Evolutionary conservation across 1,139 yeast genomes (phyloP).

Genomic region (Candida frijolesensis): DNA sequence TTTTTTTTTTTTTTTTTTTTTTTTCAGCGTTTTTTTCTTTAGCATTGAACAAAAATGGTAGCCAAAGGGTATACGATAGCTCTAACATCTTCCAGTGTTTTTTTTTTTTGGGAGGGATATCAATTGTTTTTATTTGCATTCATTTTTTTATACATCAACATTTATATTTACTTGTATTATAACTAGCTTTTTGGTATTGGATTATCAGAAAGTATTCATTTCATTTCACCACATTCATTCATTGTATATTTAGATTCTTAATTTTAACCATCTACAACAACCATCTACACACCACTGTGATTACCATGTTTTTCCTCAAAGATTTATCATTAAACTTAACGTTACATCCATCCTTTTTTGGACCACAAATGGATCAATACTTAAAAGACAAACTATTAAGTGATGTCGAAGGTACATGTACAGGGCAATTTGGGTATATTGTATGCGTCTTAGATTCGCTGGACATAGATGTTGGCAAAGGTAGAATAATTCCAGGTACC

Average conservation of each 20-base stretch:
- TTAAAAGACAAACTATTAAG: constrained; percentile 85
- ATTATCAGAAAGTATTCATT: constrained; percentile 1
- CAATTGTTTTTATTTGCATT: neutral
- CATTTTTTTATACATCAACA: neutral
- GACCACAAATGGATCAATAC: constrained; percentile 96
- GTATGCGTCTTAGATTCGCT: constrained; percentile 94
- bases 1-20: too few species aligned
- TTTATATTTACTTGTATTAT: neutral
- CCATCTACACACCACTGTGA: neutral
- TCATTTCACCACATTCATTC: neutral
- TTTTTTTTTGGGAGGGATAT: neutral
- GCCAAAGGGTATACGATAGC: too few species aligned
- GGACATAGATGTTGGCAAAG: constrained; percentile 94
- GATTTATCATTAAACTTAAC: constrained; percentile 90
- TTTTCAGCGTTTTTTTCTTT: neutral
- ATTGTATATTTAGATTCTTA: neutral
- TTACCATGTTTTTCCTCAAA: constrained; percentile 55
- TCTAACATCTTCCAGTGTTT: too few species aligned
- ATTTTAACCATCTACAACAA: neutral
- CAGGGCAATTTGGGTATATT: constrained; percentile 98
- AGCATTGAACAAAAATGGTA: neutral
- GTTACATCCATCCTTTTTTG: constrained; percentile 95
- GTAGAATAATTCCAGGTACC: constrained; percentile 81
- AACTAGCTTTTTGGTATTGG: neutral
- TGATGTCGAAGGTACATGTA: constrained; percentile 98